These are phyloP conservation scores for Lactarius hengduanensis DNA, from an alignment of 768 basidiomycete genomes.

Conservation along the genomic window DNA sequence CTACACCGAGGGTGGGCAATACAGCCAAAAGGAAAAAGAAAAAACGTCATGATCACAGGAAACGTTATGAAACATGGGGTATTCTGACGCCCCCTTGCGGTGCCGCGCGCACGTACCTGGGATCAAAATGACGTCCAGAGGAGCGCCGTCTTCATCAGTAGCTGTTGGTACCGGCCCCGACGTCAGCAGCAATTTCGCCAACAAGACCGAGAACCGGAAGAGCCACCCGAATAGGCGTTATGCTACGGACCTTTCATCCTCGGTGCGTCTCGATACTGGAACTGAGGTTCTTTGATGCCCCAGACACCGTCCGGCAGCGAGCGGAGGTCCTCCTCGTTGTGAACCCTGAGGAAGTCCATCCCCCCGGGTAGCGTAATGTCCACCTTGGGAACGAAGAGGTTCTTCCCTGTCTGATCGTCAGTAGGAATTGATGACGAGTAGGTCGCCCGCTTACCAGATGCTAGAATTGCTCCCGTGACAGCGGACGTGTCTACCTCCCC, in stretches of 20 bases:
- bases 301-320: constrained; percentile 60
- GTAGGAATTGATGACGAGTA: background rate
- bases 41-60: background rate
- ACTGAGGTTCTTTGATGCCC: constrained; percentile 72
- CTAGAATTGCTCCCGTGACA: constrained; percentile 53
- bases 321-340: constrained; percentile 55
- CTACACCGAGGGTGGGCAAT: constrained; percentile 37
- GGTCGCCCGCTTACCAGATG: constrained; percentile 43
- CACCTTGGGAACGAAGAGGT: constrained; percentile 69
- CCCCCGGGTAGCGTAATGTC: constrained; percentile 38
- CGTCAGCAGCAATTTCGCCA: background rate
- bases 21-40: background rate
- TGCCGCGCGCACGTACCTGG: constrained; percentile 30
- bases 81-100: background rate
- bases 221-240: constrained; percentile 7
- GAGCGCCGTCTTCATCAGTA: constrained; percentile 6
- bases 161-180: background rate
- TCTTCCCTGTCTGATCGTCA: constrained; percentile 48
- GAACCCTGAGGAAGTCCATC: constrained; percentile 69
- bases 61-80: background rate
- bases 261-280: constrained; percentile 42
- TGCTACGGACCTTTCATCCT: constrained; percentile 52
- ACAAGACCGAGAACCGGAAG: background rate
- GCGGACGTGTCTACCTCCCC: constrained; percentile 63
- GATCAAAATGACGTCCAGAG: constrained; percentile 15